phyloP scores from a whole-genome alignment of 2,329 filamentous ascomycete genomes.

The Pseudogymnoascus sp. region DNA sequence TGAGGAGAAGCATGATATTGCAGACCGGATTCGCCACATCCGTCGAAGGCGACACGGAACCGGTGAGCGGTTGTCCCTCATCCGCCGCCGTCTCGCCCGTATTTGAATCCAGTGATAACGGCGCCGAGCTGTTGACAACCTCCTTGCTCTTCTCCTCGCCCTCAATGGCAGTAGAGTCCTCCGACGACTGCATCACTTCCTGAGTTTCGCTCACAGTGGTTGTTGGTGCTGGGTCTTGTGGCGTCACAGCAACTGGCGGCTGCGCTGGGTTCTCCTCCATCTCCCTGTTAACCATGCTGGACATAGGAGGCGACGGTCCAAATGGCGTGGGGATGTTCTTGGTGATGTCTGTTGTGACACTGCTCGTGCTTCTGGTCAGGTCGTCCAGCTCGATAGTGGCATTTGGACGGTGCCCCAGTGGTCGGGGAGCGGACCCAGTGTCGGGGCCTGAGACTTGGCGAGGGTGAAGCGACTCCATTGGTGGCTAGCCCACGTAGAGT shows the following conservation, averaged over 20 bases:
- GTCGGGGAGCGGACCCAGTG: background rate
- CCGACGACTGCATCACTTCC: background rate
- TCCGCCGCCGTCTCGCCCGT: background rate
- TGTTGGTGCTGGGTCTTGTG: background rate
- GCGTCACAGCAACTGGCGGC: background rate
- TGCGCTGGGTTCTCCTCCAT: conserved; percentile 6
- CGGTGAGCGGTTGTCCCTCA: background rate
- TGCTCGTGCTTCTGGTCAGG: conserved; percentile 6
- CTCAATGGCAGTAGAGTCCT: background rate
- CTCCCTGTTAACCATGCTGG: conserved; percentile 2
- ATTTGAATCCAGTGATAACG: background rate
- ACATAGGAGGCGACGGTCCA: background rate
- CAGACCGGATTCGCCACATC: conserved; percentile 39
- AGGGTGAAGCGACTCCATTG: conserved; percentile 2
- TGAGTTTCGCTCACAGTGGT: background rate
- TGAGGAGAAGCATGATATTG: conserved; percentile 75
- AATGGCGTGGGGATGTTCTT: background rate
- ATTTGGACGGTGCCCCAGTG: conserved; percentile 2
- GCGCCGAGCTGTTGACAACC: background rate
- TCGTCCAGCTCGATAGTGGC: conserved; percentile 4
- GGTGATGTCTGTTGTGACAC: conserved; percentile 1
- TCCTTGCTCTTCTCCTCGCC: conserved; percentile 6
- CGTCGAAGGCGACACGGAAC: conserved; percentile 11
- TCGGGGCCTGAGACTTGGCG: conserved; percentile 6
- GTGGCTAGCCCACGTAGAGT: background rate